Percentiles rank a stretch among this genome's conserved stretches.
These are phyloP conservation scores for Ilex asprella DNA, from an alignment of 257 asterid species.

Conservation along the genomic window DNA sequence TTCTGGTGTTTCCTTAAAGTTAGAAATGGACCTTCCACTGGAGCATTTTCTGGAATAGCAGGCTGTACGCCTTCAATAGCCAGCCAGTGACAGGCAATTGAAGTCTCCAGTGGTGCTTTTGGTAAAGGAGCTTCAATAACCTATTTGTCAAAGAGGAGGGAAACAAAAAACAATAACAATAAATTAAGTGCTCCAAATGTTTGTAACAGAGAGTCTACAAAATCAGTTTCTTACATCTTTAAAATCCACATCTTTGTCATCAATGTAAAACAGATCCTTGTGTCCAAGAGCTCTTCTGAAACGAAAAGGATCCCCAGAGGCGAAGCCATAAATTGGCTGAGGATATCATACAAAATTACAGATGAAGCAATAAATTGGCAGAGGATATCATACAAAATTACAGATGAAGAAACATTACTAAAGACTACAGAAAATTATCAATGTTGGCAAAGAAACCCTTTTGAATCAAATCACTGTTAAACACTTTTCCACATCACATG, in stretches of 20 bases:
- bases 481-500: too few relatives aligned
- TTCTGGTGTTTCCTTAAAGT: too few relatives aligned
- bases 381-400: not conserved
- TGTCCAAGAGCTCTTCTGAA: constrained; percentile 6
- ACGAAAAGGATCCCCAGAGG: constrained; percentile 5
- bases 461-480: too few relatives aligned
- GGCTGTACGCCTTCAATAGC: constrained; percentile 3
- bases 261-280: constrained; percentile 4
- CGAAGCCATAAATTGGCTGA: constrained; percentile 8
- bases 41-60: constrained; percentile 5
- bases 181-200: not conserved
- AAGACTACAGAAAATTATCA: not conserved
- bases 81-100: constrained; percentile 3
- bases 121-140: constrained; percentile 5
- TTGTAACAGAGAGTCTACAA: not conserved
- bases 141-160: not conserved
- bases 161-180: not conserved
- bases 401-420: not conserved
- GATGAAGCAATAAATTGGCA: constrained; percentile 5
- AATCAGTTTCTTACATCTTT: constrained; percentile 1
- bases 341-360: not conserved
- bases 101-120: constrained; percentile 2
- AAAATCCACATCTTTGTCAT: constrained; percentile 2
- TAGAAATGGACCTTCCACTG: not conserved
- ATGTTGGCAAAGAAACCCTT: not conserved